Conservation (phyloP, 2,329 filamentous ascomycete genomes). For the Rutstroemia sydowiana region DNA sequence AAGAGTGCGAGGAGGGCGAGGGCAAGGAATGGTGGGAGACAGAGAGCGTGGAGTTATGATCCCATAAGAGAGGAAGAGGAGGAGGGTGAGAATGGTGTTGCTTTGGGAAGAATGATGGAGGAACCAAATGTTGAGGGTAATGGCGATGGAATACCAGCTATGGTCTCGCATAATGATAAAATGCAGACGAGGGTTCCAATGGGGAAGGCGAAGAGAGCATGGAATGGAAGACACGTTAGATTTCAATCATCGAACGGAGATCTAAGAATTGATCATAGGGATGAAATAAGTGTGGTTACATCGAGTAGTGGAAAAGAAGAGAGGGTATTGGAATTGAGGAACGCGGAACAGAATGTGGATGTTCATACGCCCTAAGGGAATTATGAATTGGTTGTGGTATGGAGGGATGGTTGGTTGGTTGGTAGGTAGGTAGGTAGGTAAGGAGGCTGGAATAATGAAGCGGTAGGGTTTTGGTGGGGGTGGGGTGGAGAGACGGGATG, state of each 20-base stretch:
- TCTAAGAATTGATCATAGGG: not conserved
- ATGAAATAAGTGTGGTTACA: not conserved
- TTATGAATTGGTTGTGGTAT: too few relatives aligned
- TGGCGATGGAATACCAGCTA: not conserved
- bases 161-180: not conserved
- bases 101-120: not conserved
- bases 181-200: not conserved
- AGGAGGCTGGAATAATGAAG: too few relatives aligned
- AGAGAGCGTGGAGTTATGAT: conserved; percentile 8
- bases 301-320: conserved; percentile 6
- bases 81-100: not conserved
- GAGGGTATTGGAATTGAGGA: not conserved
- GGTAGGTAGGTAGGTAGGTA: not conserved
- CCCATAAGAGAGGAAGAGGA: conserved; percentile 6
- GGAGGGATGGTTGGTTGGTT: not conserved
- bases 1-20: conserved; percentile 1
- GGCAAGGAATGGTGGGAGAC: not conserved
- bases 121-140: not conserved
- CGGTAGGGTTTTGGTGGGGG: not conserved
- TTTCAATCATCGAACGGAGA: conserved; percentile 3
- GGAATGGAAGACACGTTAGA: conserved; percentile 4
- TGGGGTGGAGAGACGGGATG: not conserved
- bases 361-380: conserved; percentile 3
- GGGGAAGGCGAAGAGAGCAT: conserved; percentile 4
- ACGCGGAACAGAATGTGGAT: not conserved